Base-by-base conservation (phyloP, 2,329 filamentous ascomycete genomes). In the Penicillium sp. region DNA sequence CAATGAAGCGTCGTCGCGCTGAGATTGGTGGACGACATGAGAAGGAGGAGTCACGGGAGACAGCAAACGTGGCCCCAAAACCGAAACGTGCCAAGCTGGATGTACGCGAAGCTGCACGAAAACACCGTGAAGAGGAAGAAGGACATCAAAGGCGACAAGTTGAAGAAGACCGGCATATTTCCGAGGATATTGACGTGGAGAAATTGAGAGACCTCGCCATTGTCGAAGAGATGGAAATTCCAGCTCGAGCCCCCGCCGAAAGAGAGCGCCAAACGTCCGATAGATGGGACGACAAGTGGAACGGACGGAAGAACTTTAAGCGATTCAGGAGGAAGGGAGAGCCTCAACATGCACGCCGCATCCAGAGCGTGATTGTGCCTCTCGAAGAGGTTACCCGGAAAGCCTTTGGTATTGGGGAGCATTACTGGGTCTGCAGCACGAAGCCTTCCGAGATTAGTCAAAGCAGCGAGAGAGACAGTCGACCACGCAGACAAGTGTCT, bases 241-340 rank as follows among this genome's bases (percentile, higher is more conserved):
- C 25, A 47, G 61, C 53, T 56, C 61, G 60, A 61, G 37, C 52
- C 45, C 52, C 53, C 57, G 55, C 59, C 59, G 59, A 44, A 52
- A 57, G 51, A 55, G 60, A 69, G n/a, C 55, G 69, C 45, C 64
- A 71, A n/a, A 67, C 66, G 32, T 69, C 76, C 13, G 80, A 83
- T 4, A 78, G 88, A 36, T 96, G 91, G 90, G 81, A 96, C 56
- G 83, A 88, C 1, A 78, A 77, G 35, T 98, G 93, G 93, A 95
- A 96, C 64, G 93, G 91, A 0, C 79, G 91, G 38, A 91, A 89
- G 68, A 97, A 98, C 63, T 98, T 95, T 73, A 98, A 98, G 67
- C 86, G 82, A 59, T 98, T 98, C 63, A 51, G 69, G 34, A 58
- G 65, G 40, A 64, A 66, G 47, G 58, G 68, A 56, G 62, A 65